Evolutionary conservation across 768 basidiomycete species (phyloP).

Genomic region (Paxillus ammoniavirescens): DNA sequence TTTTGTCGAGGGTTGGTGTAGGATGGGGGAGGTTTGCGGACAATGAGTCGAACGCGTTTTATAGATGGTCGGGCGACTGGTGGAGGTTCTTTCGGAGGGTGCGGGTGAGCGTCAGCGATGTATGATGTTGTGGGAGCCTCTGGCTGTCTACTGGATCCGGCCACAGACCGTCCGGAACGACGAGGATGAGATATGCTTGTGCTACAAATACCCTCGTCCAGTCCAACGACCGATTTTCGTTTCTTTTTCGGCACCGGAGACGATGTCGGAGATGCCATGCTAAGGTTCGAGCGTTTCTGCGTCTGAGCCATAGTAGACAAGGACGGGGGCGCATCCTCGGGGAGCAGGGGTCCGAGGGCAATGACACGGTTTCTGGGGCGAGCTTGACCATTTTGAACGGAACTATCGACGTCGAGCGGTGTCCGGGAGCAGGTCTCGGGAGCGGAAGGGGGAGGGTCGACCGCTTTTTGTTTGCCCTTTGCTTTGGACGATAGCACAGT

Average conservation of each 20-base stretch:
- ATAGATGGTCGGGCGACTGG: conserved; percentile 32
- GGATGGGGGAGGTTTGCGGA: conserved; percentile 58
- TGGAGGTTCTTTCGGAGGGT: neutral
- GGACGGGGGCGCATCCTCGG: conserved; percentile 6
- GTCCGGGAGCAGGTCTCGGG: too few species aligned
- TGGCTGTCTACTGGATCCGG: neutral
- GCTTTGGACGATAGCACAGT: conserved; percentile 25
- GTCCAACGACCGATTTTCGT: conserved; percentile 17
- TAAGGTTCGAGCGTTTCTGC: conserved; percentile 28
- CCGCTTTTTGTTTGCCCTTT: conserved; percentile 32
- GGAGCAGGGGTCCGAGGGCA: neutral
- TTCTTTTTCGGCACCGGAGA: conserved; percentile 25
- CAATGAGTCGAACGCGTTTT: conserved; percentile 64
- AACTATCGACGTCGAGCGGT: conserved; percentile 5
- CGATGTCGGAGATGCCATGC: conserved; percentile 15
- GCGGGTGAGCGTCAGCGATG: neutral
- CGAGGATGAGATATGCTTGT: conserved; percentile 5
- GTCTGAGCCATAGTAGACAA: conserved; percentile 8
- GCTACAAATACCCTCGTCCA: conserved; percentile 4
- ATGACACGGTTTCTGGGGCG: conserved; percentile 9
- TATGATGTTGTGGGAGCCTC: conserved; percentile 4
- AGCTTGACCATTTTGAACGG: conserved; percentile 4
- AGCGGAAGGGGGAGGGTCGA: conserved; percentile 5
- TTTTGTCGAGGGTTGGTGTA: conserved; percentile 69
- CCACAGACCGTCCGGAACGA: conserved; percentile 21